Percentiles rank a stretch among this genome's conserved stretches.
These are phyloP conservation scores for Ceratocystis huliohia DNA, from an alignment of 2,329 filamentous ascomycete genomes.

Conservation along the genomic window DNA sequence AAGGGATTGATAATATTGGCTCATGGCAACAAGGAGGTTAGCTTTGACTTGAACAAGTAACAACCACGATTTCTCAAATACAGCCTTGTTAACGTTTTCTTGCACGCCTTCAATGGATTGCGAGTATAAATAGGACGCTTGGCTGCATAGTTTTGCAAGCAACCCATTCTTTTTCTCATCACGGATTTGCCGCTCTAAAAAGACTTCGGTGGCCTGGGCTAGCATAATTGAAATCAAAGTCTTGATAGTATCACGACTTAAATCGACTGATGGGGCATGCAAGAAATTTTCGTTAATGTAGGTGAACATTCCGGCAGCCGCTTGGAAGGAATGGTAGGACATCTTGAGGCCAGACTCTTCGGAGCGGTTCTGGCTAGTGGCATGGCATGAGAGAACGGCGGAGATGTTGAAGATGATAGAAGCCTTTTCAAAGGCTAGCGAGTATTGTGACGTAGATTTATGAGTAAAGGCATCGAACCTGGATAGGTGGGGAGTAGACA, in stretches of 20 bases:
- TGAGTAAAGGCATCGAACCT: slow-evolving; percentile 99
- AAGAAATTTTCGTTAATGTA: slow-evolving; percentile 99
- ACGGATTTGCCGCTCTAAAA: slow-evolving; percentile 86
- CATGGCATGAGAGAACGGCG: slow-evolving; percentile 89
- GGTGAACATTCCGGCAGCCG: slow-evolving; percentile 97
- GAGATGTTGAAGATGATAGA: slow-evolving; percentile 99
- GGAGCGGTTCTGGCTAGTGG: slow-evolving; percentile 78
- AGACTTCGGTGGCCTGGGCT: slow-evolving; percentile 93
- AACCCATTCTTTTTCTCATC: slow-evolving; percentile 89
- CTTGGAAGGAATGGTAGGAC: slow-evolving; percentile 95
- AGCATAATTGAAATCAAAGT: slow-evolving; percentile 85
- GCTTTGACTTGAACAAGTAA: slow-evolving; percentile 73
- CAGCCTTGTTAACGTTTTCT: slow-evolving; percentile 77
- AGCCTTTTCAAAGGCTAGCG: slow-evolving; percentile 92
- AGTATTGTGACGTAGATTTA: slow-evolving; percentile 93
- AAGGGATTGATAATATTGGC: slow-evolving; percentile 86
- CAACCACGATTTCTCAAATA: slow-evolving; percentile 93
- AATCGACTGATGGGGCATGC: slow-evolving; percentile 88
- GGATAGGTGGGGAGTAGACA: slow-evolving; percentile 2
- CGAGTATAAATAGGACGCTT: slow-evolving; percentile 74
- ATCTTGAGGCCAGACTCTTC: slow-evolving; percentile 91
- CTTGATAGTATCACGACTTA: slow-evolving; percentile 92
- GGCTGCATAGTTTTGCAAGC: slow-evolving; percentile 82
- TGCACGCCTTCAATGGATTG: slow-evolving; percentile 84
- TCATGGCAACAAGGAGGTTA: slow-evolving; percentile 68